Percentiles rank a stretch among this genome's conserved stretches.
Evolutionary conservation across 345 rosid species (phyloP).

Genomic region (Acer yangbiense): DNA sequence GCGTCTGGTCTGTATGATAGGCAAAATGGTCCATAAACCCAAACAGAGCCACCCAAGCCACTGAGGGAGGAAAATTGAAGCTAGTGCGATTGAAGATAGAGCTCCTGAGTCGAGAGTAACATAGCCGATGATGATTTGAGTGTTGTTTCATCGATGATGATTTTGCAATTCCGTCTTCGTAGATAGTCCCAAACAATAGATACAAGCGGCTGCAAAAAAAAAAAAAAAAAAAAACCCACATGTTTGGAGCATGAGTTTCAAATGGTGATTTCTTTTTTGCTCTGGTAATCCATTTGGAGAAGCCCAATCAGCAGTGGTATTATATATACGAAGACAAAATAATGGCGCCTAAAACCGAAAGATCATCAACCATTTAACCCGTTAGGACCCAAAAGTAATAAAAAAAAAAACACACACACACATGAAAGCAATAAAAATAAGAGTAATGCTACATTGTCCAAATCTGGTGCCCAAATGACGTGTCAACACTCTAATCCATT

Average conservation of each 20-base stretch:
- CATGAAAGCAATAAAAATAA: no score
- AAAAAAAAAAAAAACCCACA: constrained; percentile 3
- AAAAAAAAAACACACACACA: no score
- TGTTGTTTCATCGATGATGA: not conserved
- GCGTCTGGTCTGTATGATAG: not conserved
- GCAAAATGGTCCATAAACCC: not conserved
- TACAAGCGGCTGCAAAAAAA: not conserved
- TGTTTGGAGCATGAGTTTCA: constrained; percentile 4
- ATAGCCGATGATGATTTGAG: not conserved
- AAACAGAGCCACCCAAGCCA: not conserved
- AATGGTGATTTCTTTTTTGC: constrained; percentile 4
- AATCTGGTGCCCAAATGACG: no score
- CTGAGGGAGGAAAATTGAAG: constrained; percentile 2
- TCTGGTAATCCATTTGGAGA: constrained; percentile 11
- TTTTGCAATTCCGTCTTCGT: not conserved
- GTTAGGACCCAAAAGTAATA: no score
- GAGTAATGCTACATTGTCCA: no score
- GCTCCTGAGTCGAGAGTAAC: not conserved
- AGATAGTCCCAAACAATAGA: constrained; percentile 3
- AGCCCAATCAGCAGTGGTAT: constrained; percentile 10
- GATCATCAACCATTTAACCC: no score
- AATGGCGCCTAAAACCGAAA: not conserved
- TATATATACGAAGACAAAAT: not conserved
- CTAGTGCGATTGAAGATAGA: not conserved
- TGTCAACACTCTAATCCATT: no score